phyloP scores from a whole-genome alignment of 2,329 filamentous ascomycete species.

The Paraconiothyrium brasiliense region DNA sequence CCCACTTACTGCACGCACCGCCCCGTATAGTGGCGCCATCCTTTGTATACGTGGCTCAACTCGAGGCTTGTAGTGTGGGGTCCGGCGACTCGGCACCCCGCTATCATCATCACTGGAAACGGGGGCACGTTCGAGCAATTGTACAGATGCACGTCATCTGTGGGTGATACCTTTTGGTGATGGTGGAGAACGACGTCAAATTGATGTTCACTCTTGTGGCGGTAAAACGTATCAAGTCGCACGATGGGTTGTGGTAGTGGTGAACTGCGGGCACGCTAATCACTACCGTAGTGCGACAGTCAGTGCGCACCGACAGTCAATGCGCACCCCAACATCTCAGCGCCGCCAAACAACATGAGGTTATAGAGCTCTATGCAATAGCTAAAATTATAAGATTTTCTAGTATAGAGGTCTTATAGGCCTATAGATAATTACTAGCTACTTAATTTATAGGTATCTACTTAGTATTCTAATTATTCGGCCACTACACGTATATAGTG shows the following conservation, averaged over 20 bases:
- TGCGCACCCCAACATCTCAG: no score
- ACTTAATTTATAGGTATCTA: background rate
- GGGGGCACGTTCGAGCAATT: background rate
- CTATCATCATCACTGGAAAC: background rate
- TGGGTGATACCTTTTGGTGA: background rate
- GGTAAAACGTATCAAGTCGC: background rate
- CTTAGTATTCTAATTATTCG: background rate
- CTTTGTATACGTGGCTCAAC: conserved; percentile 15
- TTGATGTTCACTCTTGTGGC: background rate
- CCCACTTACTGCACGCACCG: conserved; percentile 12
- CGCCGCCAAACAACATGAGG: no score
- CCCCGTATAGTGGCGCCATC: conserved; percentile 13
- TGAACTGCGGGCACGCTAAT: conserved; percentile 3
- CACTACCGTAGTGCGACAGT: no score
- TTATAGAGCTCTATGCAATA: background rate
- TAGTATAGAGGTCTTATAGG: background rate
- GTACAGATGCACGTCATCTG: conserved; percentile 4
- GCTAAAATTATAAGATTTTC: background rate
- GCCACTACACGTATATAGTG: background rate
- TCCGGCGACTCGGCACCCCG: conserved; percentile 9
- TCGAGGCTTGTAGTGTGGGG: conserved; percentile 4
- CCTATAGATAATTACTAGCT: background rate
- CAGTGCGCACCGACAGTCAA: no score
- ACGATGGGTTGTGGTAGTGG: background rate
- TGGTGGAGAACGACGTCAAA: background rate